Evolutionary conservation across 805 yeast genomes (phyloP), one percentile per base, ranked within the genome.

Genomic region (Blastobotrys americana): DNA sequence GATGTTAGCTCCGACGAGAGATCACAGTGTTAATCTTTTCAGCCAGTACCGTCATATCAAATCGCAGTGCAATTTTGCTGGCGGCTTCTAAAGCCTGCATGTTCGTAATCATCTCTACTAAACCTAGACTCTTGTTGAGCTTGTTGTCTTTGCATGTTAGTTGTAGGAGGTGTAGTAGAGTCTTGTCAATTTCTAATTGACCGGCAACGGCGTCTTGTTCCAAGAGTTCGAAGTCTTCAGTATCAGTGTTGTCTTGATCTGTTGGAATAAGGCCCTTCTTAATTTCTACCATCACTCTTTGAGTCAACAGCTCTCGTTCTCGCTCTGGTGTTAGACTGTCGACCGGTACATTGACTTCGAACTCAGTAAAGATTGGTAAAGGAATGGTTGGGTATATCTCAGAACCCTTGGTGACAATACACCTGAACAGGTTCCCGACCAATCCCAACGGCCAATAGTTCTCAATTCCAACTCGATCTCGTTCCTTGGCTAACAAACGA

Each of bases 81-180:
- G 97, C 96, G 0, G 96, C 96, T 44, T 72, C 73, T 50, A 89
- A 66, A 2, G 95, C 94, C 53, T 82, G 79, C 49, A 84, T 90
- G 52, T 79, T 82, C 53, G 78, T 77, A 54, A 90, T 69, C 56
- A 83, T 77, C 48, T 71, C 73, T 5, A 78, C 88, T 22, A 93
- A 61, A 27, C 82, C 79, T 49, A 78, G 68, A 1, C 95, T 93
- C 60, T 81, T 82, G 43, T 73, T 73, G 34, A 74, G 61, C 44
- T 80, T 75, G 35, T 78, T 74, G 18, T 79, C 82, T 16, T 77
- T 70, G 63, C 96, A 89, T 1, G 90, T 78, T 10, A 67, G 69
- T 3, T 83, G 89, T 60, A 89, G 78, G 46, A 86, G 70, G 56
- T 84, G 77, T 52, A 90, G 71, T n/a, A 89, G 63, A 1, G 93